These are phyloP conservation scores for Aspergillus felis DNA, from an alignment of 2,329 filamentous ascomycete genomes.

Conservation along the genomic window DNA sequence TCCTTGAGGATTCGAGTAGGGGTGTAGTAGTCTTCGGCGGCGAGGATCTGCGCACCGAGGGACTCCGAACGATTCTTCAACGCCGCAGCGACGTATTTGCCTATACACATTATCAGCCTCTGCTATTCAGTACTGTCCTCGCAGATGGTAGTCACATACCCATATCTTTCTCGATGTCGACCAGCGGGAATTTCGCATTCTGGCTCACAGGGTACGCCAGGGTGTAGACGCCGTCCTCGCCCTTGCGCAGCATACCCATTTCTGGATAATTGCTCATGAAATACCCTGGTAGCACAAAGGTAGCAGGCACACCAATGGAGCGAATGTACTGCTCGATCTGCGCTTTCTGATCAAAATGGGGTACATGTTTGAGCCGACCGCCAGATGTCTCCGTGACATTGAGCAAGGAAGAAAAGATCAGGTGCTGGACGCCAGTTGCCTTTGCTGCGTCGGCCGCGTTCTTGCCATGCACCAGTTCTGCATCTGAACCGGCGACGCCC, in stretches of 20 bases:
- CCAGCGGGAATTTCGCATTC: constrained; percentile 38
- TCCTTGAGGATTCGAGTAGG: constrained; percentile 38
- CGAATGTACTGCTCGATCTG: constrained; percentile 37
- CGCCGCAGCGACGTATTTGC: constrained; percentile 26
- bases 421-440: constrained; percentile 32
- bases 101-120: neutral
- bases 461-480: constrained; percentile 34
- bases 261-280: constrained; percentile 42
- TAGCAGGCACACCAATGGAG: constrained; percentile 28
- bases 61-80: constrained; percentile 42
- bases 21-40: constrained; percentile 40
- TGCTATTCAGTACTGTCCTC: no score
- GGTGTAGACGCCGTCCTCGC: constrained; percentile 24
- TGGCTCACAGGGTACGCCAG: constrained; percentile 22
- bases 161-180: constrained; percentile 36
- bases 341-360: constrained; percentile 42
- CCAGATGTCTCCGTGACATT: constrained; percentile 26
- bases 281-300: constrained; percentile 40
- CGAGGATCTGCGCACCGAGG: constrained; percentile 44
- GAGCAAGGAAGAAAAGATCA: constrained; percentile 40
- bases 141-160: constrained; percentile 1
- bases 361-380: constrained; percentile 32
- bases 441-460: constrained; percentile 38
- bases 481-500: constrained; percentile 1
- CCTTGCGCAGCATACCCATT: constrained; percentile 21